Evolutionary conservation across 192 early-diverging fungal genomes (phyloP), one percentile per base, ranked within the genome.

Genomic region (Cladochytrium replicatum): DNA sequence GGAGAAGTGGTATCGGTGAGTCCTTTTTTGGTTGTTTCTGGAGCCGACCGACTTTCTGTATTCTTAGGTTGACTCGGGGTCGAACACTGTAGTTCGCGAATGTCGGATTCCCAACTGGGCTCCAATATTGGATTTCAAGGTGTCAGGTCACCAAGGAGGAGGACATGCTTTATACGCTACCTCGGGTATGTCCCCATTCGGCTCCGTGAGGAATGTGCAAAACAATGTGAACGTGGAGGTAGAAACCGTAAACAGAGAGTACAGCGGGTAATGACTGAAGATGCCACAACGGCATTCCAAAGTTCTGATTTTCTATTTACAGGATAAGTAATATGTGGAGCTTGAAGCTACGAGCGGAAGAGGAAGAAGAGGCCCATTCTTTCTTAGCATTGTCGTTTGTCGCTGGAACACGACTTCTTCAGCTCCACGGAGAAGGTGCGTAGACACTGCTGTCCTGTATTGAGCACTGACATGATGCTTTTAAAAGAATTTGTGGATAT

Each of bases 51-150:
- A n/a, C n/a, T n/a, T n/a, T n/a, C n/a, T n/a, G n/a, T n/a, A n/a
- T n/a, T n/a, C n/a, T n/a, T n/a, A n/a, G n/a, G n/a, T n/a, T n/a
- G n/a, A n/a, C n/a, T n/a, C n/a, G n/a, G n/a, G n/a, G 7, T 47
- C n/a, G 13, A 37, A 41, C 51, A 41, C 19, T 5, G 34, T 25
- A 7, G 41, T 22, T 21, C 19, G 15, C 13, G 22, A 26, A 19
- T 13, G 4, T 6, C 15, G 47, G 0, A 30, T 60, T 6, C 38
- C 25, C 8, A 63, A 66, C 32, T 54, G 60, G 59, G 39, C 68
- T 1, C 68, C 68, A 4, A 29, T 58, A 11, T 15, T 67, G 11
- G 68, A 71, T 50, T 67, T 71, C 31, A 22, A 54, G 19, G 43
- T 67, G 4, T 51, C 50, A 9, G 47, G 48, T 41, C 31, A 54